Evolutionary conservation across 768 basidiomycete genomes (phyloP).

Genomic region (Exidia glandulosa): DNA sequence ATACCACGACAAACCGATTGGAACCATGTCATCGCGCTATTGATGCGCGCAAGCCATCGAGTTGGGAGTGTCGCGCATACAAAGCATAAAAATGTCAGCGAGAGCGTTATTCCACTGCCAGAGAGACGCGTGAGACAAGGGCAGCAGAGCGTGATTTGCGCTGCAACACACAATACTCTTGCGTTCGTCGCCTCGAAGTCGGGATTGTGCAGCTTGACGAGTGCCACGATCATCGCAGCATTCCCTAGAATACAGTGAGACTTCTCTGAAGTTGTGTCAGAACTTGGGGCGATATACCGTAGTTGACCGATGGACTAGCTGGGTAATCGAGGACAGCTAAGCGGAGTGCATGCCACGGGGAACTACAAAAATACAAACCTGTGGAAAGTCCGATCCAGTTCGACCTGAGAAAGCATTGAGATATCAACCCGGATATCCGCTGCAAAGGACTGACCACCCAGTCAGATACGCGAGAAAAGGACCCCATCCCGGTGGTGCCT

Average conservation of each 20-base stretch:
- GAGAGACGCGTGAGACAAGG: background rate
- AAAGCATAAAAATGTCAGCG: constrained; percentile 1
- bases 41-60: constrained; percentile 4
- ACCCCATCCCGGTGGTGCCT: constrained; percentile 4
- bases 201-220: constrained; percentile 2
- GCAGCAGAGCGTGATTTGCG: background rate
- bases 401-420: background rate
- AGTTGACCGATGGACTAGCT: constrained; percentile 5
- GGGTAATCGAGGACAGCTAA: background rate
- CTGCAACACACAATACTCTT: background rate
- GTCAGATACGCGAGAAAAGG: constrained; percentile 5
- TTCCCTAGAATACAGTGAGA: background rate
- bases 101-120: background rate
- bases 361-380: background rate
- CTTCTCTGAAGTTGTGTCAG: background rate
- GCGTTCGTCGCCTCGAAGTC: constrained; percentile 2
- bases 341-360: background rate
- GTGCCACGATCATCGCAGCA: constrained; percentile 6
- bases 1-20: background rate
- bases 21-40: constrained; percentile 2
- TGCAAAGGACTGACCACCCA: constrained; percentile 2
- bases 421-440: no score
- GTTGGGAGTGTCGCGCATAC: constrained; percentile 4
- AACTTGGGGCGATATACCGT: background rate
- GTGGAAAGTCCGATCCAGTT: background rate